A percentile compares a stretch with the other conserved stretches of the same genome.
phyloP scores from a whole-genome alignment of 1,139 yeast species.

The Saccharomyces hybrid region DNA sequence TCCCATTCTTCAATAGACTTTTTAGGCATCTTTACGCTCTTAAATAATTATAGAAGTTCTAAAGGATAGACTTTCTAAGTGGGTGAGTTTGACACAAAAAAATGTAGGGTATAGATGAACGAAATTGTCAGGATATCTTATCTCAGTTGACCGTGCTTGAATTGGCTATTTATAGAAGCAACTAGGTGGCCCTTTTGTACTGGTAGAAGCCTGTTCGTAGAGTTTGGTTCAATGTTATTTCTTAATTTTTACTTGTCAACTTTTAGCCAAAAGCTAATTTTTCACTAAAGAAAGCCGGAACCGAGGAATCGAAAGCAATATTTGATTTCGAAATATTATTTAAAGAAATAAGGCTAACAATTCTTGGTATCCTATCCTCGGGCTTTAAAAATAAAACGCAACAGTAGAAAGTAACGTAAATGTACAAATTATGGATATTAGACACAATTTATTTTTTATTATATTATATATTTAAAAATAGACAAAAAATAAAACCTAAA shows the following conservation, averaged over 20 bases:
- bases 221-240: not conserved
- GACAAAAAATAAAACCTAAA: not conserved
- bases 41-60: not conserved
- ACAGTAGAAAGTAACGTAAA: not conserved
- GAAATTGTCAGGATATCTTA: not conserved
- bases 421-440: slow-evolving; percentile 1
- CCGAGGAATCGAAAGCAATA: not conserved
- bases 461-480: slow-evolving; percentile 6
- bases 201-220: too few relatives aligned
- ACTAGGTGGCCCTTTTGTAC: too few relatives aligned
- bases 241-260: not conserved
- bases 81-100: not conserved
- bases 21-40: slow-evolving; percentile 18
- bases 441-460: slow-evolving; percentile 2
- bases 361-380: not conserved
- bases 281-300: not conserved
- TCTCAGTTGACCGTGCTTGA: not conserved
- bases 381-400: not conserved
- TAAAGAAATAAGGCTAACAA: not conserved
- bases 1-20: slow-evolving; percentile 33
- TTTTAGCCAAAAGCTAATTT: not conserved
- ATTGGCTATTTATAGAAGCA: not conserved
- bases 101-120: not conserved
- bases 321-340: too few relatives aligned
- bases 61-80: not conserved